Conservation (phyloP, 2,329 filamentous ascomycete genomes). For the Sporothrix humicola region DNA sequence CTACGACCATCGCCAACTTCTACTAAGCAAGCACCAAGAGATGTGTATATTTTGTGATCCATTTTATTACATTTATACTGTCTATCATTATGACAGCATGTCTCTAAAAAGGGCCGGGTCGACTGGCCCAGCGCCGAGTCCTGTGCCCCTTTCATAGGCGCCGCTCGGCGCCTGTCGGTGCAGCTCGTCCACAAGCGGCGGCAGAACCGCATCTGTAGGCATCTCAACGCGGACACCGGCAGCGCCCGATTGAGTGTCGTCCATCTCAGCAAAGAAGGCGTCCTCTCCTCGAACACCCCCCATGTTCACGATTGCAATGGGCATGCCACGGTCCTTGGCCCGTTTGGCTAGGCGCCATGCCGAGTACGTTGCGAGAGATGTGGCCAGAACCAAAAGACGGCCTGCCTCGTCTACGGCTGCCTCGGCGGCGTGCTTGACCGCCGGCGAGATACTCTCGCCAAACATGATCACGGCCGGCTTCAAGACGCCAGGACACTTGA, state of each 20-base stretch:
- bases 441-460: constrained; percentile 78
- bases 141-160: not conserved
- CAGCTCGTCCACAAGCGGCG: constrained; percentile 60
- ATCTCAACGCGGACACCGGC: constrained; percentile 63
- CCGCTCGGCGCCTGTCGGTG: constrained; percentile 42
- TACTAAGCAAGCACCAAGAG: constrained; percentile 35
- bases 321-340: constrained; percentile 81
- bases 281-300: constrained; percentile 83
- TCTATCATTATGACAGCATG: constrained; percentile 59
- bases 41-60: constrained; percentile 36
- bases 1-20: constrained; percentile 35
- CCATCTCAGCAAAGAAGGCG: constrained; percentile 66
- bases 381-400: constrained; percentile 80
- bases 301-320: constrained; percentile 86
- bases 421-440: constrained; percentile 78
- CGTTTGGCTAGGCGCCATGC: constrained; percentile 88
- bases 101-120: constrained; percentile 59
- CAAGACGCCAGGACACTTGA: constrained; percentile 72
- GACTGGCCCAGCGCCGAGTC: constrained; percentile 38
- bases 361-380: constrained; percentile 91
- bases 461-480: constrained; percentile 98
- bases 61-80: constrained; percentile 36
- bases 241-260: constrained; percentile 57
- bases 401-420: constrained; percentile 77
- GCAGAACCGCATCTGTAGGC: constrained; percentile 63